Conservation (phyloP, 192 early-diverging fungal species). For the Podila epicladia region DNA sequence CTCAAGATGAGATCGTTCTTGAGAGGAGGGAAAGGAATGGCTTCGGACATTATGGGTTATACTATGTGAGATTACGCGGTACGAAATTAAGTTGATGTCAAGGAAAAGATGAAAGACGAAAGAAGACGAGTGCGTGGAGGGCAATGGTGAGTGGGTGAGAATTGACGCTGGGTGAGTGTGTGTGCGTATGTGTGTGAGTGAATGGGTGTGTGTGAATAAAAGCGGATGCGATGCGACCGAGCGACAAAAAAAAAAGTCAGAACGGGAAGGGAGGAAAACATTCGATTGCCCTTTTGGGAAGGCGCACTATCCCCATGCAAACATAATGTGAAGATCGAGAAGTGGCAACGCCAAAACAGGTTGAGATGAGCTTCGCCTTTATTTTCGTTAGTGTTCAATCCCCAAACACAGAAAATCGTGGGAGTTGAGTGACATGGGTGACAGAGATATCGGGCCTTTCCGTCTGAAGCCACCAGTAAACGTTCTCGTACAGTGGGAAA, state of each 20-base stretch:
- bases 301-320: too few relatives aligned
- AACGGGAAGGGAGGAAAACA: too few relatives aligned
- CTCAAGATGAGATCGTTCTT: constrained; percentile 93
- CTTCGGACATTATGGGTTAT: constrained; percentile 17
- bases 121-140: background rate
- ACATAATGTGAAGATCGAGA: too few relatives aligned
- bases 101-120: background rate
- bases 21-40: constrained; percentile 79
- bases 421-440: constrained; percentile 13
- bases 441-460: background rate
- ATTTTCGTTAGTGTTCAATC: too few relatives aligned
- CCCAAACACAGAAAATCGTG: background rate
- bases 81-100: background rate
- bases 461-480: background rate
- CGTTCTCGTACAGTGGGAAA: constrained; percentile 8
- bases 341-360: too few relatives aligned
- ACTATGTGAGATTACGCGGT: background rate
- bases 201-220: too few relatives aligned
- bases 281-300: too few relatives aligned
- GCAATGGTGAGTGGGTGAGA: background rate
- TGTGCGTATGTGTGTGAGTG: too few relatives aligned
- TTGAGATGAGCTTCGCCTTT: too few relatives aligned
- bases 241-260: too few relatives aligned
- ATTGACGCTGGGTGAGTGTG: too few relatives aligned
- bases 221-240: too few relatives aligned